Evolutionary conservation across 352 stramenopile species (phyloP).

Genomic region (Blastocystis sp.): DNA sequence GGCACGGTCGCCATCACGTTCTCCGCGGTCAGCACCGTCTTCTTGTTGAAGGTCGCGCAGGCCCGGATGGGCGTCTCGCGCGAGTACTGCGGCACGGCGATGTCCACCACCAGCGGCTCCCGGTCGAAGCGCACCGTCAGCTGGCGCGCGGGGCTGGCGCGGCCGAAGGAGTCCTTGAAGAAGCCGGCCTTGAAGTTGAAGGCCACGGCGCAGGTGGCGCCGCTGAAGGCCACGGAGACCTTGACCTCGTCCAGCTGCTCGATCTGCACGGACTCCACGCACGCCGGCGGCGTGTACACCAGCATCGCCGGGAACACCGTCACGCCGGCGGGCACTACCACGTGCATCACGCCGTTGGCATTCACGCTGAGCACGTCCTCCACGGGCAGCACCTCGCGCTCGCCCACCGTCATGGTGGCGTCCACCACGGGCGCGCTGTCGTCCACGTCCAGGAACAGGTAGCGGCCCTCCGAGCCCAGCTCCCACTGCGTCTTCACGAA

Average conservation of each 20-base stretch:
- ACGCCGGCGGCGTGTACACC: not conserved
- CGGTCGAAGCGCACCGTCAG: not conserved
- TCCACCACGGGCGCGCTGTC: not conserved
- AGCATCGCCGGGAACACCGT: not conserved
- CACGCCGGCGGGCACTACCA: not conserved
- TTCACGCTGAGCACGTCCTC: conserved; percentile 16
- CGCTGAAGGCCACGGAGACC: not conserved
- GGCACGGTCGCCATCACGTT: conserved; percentile 5
- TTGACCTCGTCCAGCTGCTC: not conserved
- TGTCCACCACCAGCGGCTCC: not conserved
- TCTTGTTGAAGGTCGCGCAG: conserved; percentile 18
- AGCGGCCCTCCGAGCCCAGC: conserved; percentile 11
- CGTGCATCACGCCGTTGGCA: not conserved
- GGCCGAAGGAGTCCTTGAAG: conserved; percentile 28
- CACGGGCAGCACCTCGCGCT: not conserved
- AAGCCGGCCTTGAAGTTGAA: conserved; percentile 2
- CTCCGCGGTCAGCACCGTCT: not conserved
- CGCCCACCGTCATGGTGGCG: not conserved
- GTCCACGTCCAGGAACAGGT: conserved; percentile 51
- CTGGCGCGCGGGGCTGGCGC: not conserved
- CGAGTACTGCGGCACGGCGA: not conserved
- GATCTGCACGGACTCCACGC: not conserved
- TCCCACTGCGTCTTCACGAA: conserved; percentile 53
- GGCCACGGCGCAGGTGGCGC: not conserved
- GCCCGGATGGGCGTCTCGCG: conserved; percentile 2